Evolutionary conservation across 352 stramenopile species (phyloP).

Genomic region (Globisporangium carolinianum): DNA sequence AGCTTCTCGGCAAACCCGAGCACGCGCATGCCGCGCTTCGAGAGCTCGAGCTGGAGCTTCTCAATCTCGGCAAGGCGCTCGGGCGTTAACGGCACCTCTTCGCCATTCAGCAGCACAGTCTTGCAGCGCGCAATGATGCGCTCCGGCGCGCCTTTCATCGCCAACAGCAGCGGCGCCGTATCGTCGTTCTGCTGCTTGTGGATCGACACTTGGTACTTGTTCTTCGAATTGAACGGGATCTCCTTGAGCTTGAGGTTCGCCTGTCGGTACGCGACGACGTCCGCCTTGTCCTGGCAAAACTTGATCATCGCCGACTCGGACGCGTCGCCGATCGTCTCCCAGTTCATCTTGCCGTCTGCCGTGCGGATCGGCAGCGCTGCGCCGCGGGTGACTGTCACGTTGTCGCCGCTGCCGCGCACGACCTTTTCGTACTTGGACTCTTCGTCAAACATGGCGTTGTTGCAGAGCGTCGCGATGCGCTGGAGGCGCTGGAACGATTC

Average conservation of each 20-base stretch:
- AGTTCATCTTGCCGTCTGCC: constrained; percentile 16
- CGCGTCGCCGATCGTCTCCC: constrained; percentile 66
- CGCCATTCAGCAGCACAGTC: constrained; percentile 58
- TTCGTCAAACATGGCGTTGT: constrained; percentile 86
- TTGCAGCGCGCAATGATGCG: constrained; percentile 90
- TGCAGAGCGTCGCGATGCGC: constrained; percentile 85
- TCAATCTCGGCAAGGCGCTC: constrained; percentile 78
- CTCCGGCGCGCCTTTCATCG: constrained; percentile 96
- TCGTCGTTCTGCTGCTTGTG: constrained; percentile 78
- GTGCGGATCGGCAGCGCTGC: constrained; percentile 8
- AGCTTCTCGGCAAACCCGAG: constrained; percentile 52
- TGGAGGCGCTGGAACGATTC: constrained; percentile 57
- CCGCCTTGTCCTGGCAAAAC: constrained; percentile 67
- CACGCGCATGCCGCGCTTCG: constrained; percentile 59
- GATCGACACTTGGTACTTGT: constrained; percentile 82
- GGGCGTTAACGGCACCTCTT: constrained; percentile 62
- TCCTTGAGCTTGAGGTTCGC: constrained; percentile 76
- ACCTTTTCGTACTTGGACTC: constrained; percentile 25
- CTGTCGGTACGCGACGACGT: constrained; percentile 62
- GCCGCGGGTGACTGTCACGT: constrained; percentile 15
- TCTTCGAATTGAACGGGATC: constrained; percentile 81
- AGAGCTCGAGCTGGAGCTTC: constrained; percentile 36
- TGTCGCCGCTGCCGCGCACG: constrained; percentile 9
- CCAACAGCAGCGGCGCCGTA: constrained; percentile 47
- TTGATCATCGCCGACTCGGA: constrained; percentile 85